Conservation (phyloP, 2,329 filamentous ascomycete species). For the Aspergillus udagawae region DNA sequence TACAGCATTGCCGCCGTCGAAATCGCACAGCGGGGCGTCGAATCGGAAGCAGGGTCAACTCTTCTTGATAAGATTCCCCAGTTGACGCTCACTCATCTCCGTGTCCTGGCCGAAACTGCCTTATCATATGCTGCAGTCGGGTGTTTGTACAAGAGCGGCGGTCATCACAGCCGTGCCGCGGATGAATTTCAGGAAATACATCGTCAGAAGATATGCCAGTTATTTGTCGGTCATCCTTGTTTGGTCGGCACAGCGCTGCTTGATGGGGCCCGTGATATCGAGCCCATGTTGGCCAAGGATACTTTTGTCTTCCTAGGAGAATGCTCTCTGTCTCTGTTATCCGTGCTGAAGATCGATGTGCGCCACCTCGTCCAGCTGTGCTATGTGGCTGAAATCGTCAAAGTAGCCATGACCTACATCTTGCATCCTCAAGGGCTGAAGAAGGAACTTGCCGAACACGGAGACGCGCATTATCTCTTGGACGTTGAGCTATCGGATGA, state of each 20-base stretch:
- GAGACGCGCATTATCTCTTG: constrained; percentile 23
- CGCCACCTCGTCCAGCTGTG: constrained; percentile 78
- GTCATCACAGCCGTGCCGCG: constrained; percentile 54
- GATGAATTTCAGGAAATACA: constrained; percentile 65
- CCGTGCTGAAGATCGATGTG: constrained; percentile 67
- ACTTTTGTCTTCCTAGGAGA: constrained; percentile 67
- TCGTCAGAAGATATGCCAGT: constrained; percentile 68
- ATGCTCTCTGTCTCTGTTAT: constrained; percentile 65
- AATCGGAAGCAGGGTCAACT: constrained; percentile 67
- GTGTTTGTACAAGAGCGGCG: constrained; percentile 57
- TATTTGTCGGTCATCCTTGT: constrained; percentile 61
- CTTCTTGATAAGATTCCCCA: constrained; percentile 81
- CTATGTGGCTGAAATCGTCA: constrained; percentile 86
- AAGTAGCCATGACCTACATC: constrained; percentile 62
- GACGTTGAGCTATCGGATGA: constrained; percentile 26
- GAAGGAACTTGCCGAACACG: constrained; percentile 28
- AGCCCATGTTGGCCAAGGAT: constrained; percentile 37
- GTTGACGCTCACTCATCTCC: constrained; percentile 77
- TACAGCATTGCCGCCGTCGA: constrained; percentile 85
- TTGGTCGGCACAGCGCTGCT: constrained; percentile 31
- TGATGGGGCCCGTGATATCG: constrained; percentile 35
- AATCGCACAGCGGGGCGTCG: constrained; percentile 83
- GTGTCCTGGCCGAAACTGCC: constrained; percentile 82
- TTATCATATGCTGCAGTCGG: constrained; percentile 79
- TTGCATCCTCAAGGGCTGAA: constrained; percentile 36